Evolutionary conservation across 768 basidiomycete species (phyloP).

Genomic region (Crassisporium funariophilum): DNA sequence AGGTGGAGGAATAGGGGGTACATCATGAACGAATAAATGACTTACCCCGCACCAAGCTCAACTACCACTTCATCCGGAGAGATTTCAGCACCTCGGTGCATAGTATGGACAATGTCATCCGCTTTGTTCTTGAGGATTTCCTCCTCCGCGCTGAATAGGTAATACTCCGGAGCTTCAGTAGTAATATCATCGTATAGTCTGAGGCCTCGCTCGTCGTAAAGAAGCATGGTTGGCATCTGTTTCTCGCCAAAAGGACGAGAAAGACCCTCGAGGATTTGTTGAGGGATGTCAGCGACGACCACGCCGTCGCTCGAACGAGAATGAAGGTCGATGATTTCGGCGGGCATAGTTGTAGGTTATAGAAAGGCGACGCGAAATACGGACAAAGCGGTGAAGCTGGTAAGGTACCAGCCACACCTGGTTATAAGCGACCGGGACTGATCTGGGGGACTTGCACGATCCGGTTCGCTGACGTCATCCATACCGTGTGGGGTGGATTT

Average conservation of each 20-base stretch:
- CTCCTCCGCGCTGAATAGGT: constrained; percentile 88
- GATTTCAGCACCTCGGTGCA: constrained; percentile 52
- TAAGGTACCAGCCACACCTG: no score
- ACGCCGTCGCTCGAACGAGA: constrained; percentile 32
- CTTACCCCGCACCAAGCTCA: constrained; percentile 95
- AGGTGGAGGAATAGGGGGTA: constrained; percentile 1
- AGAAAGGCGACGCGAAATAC: background rate
- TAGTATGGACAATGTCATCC: constrained; percentile 71
- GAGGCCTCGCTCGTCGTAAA: constrained; percentile 88
- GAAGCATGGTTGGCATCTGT: constrained; percentile 75
- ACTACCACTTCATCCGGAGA: constrained; percentile 46
- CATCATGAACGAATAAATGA: constrained; percentile 18
- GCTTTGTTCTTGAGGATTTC: constrained; percentile 75
- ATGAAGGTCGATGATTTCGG: constrained; percentile 56
- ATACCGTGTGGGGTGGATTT: no score
- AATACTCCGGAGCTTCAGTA: constrained; percentile 79
- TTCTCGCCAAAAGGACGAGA: constrained; percentile 54
- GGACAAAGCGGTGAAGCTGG: background rate
- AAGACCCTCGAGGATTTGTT: constrained; percentile 58
- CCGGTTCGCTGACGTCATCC: no score
- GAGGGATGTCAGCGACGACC: constrained; percentile 37
- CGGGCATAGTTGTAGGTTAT: constrained; percentile 33
- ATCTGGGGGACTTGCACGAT: no score
- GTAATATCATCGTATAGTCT: constrained; percentile 87
- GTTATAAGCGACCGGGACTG: no score